phyloP scores from a whole-genome alignment of 257 asterid genomes.

The Fraxinus americana region DNA sequence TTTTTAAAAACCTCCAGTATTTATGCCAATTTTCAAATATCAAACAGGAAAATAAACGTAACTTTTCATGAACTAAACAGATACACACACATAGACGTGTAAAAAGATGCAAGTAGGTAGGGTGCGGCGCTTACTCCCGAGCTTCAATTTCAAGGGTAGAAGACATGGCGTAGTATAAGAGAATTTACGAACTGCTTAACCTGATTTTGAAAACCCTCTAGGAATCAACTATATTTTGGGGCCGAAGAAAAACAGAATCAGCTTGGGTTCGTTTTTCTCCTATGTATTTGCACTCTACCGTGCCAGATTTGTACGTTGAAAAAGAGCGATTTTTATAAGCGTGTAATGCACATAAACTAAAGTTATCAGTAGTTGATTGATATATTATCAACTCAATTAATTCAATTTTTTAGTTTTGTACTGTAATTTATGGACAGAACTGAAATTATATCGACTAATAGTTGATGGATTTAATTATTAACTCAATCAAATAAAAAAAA shows the following conservation, averaged over 20 bases:
- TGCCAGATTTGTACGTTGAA: too few relatives aligned
- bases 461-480: too few relatives aligned
- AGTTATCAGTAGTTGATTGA: too few relatives aligned
- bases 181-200: slow-evolving; percentile 34
- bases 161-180: slow-evolving; percentile 55
- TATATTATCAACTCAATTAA: too few relatives aligned
- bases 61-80: not conserved
- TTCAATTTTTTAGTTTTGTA: too few relatives aligned
- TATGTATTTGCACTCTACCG: too few relatives aligned
- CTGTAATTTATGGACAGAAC: too few relatives aligned
- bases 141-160: slow-evolving; percentile 97
- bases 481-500: too few relatives aligned
- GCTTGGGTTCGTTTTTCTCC: not conserved
- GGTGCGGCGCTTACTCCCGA: slow-evolving; percentile 66
- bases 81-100: not conserved
- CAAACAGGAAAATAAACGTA: not conserved
- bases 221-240: slow-evolving; percentile 17
- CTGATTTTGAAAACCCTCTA: slow-evolving; percentile 22
- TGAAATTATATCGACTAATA: too few relatives aligned
- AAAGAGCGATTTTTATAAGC: too few relatives aligned
- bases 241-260: not conserved
- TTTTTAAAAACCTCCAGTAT: not conserved
- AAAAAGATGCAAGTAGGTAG: not conserved
- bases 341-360: too few relatives aligned
- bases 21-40: not conserved